Evolutionary conservation across 1,284 basidiomycete species (phyloP), one percentile per base, ranked within the genome.

Genomic region (Trichosporon asahii): DNA sequence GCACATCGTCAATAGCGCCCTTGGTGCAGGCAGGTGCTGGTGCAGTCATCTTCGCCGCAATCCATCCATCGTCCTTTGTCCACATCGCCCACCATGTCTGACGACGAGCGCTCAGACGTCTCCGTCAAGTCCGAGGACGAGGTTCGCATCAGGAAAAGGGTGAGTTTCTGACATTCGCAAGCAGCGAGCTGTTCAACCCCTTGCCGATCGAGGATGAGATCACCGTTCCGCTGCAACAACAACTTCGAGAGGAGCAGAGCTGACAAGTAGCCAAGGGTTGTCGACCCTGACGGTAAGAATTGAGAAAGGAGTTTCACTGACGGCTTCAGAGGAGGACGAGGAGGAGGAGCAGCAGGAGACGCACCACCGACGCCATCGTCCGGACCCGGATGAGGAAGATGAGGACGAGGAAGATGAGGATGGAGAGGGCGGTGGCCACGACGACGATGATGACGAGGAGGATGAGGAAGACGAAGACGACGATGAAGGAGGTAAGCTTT

Each of bases 401-500:
- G 68, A 71, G n/a, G 70, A 66, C 53, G 70, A 75, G 21, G 76
- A 76, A 88, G 37, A 87, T 87, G 67, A 85, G 18, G 81, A 84
- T 29, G 83, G 83, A 37, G 82, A 81, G 3, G 81, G 69, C 31
- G 80, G 79, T 0, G 70, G 68, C 12, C 73, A 78, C 1, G 80
- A 80, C 9, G 75, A 77, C n/a, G 72, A 64, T 15, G 70, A 66
- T 2, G 67, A 66, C 3, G 76, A 78, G 1, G 76, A 78, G 8
- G 78, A 80, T 2, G 82, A 89, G 31, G 85, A 88, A 0, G 88
- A 89, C 0, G 88, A 89, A 2, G 85, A 88, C 0, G 85, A 84
- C 0, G 84, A 85, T 0, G 85, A 85, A 0, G 83, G 75, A 29
- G 76, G 75, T 55, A 73, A 73, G 63, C 72, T 70, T 70, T 8